Evolutionary conservation across 768 basidiomycete genomes (phyloP), one percentile per base, ranked within the genome.

Genomic region (Hygrocybe punicea): DNA sequence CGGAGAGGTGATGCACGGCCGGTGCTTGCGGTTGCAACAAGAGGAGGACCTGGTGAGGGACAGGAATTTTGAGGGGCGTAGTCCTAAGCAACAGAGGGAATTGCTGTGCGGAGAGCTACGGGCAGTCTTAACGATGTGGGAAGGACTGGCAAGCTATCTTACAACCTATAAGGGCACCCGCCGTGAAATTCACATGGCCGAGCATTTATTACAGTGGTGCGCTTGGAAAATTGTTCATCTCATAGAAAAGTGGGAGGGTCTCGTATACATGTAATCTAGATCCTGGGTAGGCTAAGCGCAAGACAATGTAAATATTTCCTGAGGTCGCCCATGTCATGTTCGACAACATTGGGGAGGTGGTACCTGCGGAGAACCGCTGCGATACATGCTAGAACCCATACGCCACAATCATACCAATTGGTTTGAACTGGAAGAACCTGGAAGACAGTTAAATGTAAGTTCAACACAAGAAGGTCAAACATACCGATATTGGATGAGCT

Each of bases 331-430:
- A 55, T 47, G n/a, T 55, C 53, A 13, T 39, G 8, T 44, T 55
- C 46, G 10, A 8, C 11, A 29, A 55, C 24, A 34, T 47, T 34
- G 1, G 62, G 53, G 13, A 37, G 14, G 33, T 58, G 29, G 37
- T 44, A 55, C 1, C 67, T 65, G 11, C 61, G 58, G 6, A 68
- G 23, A 19, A 65, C 53, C 4, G 67, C 62, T 10, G 51, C 64
- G n/a, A 68, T 63, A 37, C 51, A 44, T 17, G 63, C 62, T 35
- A 66, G 44, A 14, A 67, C 61, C 66, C 65, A 67, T 2, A 67
- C 25, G 7, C 66, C 66, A 37, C 66, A 67, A 48, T 65, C 62
- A 40, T 63, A 47, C 9, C 56, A 40, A 16, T 67, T 66, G 13
- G 45, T 51, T 50, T 67, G 65, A 2, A 57, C 19, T 36, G 44